Base-by-base conservation (phyloP, 1,284 basidiomycete species). In the Ustilago xerochloae region DNA sequence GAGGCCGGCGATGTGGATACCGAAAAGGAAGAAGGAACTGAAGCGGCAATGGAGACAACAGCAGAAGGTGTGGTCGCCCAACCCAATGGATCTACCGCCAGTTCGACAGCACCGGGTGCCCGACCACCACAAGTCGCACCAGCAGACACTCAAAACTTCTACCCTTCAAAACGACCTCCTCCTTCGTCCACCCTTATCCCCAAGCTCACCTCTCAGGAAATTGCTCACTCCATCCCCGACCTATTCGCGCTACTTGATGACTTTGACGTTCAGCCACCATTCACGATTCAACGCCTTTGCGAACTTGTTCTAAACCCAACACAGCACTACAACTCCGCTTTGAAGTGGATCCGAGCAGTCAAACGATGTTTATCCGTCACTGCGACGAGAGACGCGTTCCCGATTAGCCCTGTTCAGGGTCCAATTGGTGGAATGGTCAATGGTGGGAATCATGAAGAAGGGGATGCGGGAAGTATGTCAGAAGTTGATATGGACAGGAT, bases 221-320 rank as follows among this genome's bases (percentile, higher is more conserved):
- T 49, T 29, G 12, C 36, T 29, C n/a, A 32, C 1, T 18, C 51
- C 12, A 46, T 35, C 2, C 12, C 16, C 2, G 26, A n/a, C 1
- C 38, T 73, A 10, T 77, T 49, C 32, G 15, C 45, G 30, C 61
- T 75, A 61, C 56, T 77, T 6, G 75, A 77, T 32, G 75, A 77
- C 43, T 77, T 77, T 60, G 75, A 77, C 56, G 16, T 51, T 1
- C 69, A 78, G 51, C 75, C 77, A 12, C 77, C 77, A 12, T 79
- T 79, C 50, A 79, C 77, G 24, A 75, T 79, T 36, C 77, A 79
- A 41, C 67, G 77, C 2, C 55, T 79, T 5, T 60, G 58, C 43
- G 77, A 78, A 38, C 55, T 79, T 1, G 48, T 75, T 10, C 30
- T 75, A 4, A 7, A 26, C 1, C 77, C 77, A 0, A 58, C 49